Percentiles rank a stretch among this genome's conserved stretches.
These are phyloP conservation scores for Epichloe festucae DNA, from an alignment of 2,329 filamentous ascomycete species.

Conservation along the genomic window DNA sequence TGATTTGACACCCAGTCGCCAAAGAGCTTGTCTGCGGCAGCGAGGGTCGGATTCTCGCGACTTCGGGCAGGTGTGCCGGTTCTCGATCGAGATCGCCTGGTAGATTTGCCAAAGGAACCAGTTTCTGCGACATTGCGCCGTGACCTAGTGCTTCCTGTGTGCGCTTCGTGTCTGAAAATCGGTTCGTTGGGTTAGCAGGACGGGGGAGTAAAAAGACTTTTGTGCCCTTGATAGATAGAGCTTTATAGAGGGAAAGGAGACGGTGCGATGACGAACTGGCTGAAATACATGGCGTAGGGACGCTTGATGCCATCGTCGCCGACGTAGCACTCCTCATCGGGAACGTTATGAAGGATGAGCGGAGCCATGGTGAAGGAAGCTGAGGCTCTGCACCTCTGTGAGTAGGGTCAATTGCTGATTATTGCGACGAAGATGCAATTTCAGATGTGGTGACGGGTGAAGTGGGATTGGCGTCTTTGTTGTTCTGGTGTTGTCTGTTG, in stretches of 20 bases:
- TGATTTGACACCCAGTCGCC: constrained; percentile 42
- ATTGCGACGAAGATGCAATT: neutral
- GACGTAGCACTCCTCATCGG: constrained; percentile 53
- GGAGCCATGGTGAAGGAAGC: constrained; percentile 38
- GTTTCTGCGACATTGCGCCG: constrained; percentile 45
- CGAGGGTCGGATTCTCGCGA: constrained; percentile 48
- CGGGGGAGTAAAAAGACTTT: neutral
- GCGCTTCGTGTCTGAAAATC: constrained; percentile 36
- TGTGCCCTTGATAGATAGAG: constrained; percentile 7
- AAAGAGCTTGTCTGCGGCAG: constrained; percentile 49
- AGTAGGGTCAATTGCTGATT: neutral
- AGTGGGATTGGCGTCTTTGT: neutral
- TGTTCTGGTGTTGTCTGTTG: too few species aligned
- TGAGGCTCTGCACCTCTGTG: neutral
- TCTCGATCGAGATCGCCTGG: constrained; percentile 47
- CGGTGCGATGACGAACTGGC: constrained; percentile 34
- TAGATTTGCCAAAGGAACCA: constrained; percentile 56
- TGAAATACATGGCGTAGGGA: constrained; percentile 54
- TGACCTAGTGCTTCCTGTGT: constrained; percentile 32
- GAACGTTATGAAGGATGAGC: constrained; percentile 55
- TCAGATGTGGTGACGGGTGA: neutral
- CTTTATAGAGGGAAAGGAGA: neutral
- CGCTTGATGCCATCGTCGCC: constrained; percentile 52
- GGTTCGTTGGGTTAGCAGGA: neutral
- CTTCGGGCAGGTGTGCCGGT: constrained; percentile 43